phyloP scores from a whole-genome alignment of 1,139 yeast genomes.

The Lodderomyces orthopsilosis region DNA sequence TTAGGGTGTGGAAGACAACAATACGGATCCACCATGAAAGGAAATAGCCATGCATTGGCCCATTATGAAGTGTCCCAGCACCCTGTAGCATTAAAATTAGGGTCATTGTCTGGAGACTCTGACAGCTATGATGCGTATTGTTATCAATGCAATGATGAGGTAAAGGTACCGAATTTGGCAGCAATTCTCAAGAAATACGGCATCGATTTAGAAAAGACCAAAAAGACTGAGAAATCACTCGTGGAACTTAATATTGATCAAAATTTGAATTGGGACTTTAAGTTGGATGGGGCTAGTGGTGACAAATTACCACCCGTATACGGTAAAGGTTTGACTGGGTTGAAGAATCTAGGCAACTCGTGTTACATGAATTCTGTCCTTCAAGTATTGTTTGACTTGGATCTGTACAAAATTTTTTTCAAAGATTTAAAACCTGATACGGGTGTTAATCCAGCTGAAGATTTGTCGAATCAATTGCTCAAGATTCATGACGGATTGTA shows the following conservation, averaged over 20 bases:
- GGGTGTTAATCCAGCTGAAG: constrained; percentile 56
- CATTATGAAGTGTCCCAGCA: constrained; percentile 61
- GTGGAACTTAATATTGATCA: constrained; percentile 91
- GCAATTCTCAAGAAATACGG: constrained; percentile 58
- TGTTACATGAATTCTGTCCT: constrained; percentile 84
- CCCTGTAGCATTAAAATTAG: constrained; percentile 84
- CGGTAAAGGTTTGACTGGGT: constrained; percentile 74
- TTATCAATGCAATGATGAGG: constrained; percentile 85
- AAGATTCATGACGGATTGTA: constrained; percentile 78
- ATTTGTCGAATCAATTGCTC: constrained; percentile 66
- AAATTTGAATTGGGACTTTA: constrained; percentile 90
- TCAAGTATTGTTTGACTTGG: constrained; percentile 55
- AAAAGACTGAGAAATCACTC: constrained; percentile 79
- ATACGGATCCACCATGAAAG: constrained; percentile 82
- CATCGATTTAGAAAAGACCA: constrained; percentile 56
- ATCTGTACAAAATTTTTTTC: constrained; percentile 40
- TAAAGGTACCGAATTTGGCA: constrained; percentile 63
- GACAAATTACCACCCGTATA: constrained; percentile 59
- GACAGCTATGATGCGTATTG: constrained; percentile 74
- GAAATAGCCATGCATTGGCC: constrained; percentile 82
- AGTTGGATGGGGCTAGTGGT: constrained; percentile 72
- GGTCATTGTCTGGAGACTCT: constrained; percentile 73
- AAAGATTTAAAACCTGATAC: constrained; percentile 22
- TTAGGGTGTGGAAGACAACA: constrained; percentile 92
- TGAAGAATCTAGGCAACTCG: constrained; percentile 87